Conservation (phyloP, 2,329 filamentous ascomycete genomes). For the Juglanconis oblonga region DNA sequence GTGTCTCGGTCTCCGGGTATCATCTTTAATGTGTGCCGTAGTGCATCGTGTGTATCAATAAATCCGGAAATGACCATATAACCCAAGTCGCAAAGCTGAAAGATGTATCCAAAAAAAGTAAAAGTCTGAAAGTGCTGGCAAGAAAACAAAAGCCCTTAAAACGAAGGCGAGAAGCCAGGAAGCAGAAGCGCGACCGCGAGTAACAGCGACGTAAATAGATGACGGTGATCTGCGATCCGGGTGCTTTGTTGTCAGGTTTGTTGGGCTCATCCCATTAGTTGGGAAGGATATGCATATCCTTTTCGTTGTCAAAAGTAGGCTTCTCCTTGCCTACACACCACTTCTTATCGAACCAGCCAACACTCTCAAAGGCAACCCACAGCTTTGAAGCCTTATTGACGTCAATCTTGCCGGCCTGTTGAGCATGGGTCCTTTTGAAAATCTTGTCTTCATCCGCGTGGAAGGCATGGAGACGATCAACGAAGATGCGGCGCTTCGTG, state of each 20-base stretch:
- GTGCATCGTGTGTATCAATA: constrained; percentile 6
- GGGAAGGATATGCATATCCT: background rate
- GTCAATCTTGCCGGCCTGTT: constrained; percentile 96
- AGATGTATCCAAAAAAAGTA: no score
- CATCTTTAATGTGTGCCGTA: constrained; percentile 19
- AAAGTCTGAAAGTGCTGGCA: background rate
- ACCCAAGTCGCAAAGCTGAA: background rate
- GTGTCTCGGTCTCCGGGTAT: constrained; percentile 25
- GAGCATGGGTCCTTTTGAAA: constrained; percentile 92
- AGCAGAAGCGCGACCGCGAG: no score
- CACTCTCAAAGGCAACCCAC: constrained; percentile 83
- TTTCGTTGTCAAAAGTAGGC: background rate
- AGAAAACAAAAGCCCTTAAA: no score
- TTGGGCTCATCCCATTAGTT: background rate
- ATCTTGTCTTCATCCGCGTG: constrained; percentile 62
- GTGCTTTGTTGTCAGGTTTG: background rate
- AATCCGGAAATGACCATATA: background rate
- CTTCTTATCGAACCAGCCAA: constrained; percentile 70
- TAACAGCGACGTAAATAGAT: no score
- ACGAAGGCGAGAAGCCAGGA: no score
- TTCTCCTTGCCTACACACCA: constrained; percentile 34
- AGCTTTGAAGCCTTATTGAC: constrained; percentile 96
- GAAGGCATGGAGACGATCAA: constrained; percentile 66
- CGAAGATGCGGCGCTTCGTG: constrained; percentile 90
- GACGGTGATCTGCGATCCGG: no score